Evolutionary conservation across 768 basidiomycete species (phyloP).

Genomic region (Naganishia vishniacii): DNA sequence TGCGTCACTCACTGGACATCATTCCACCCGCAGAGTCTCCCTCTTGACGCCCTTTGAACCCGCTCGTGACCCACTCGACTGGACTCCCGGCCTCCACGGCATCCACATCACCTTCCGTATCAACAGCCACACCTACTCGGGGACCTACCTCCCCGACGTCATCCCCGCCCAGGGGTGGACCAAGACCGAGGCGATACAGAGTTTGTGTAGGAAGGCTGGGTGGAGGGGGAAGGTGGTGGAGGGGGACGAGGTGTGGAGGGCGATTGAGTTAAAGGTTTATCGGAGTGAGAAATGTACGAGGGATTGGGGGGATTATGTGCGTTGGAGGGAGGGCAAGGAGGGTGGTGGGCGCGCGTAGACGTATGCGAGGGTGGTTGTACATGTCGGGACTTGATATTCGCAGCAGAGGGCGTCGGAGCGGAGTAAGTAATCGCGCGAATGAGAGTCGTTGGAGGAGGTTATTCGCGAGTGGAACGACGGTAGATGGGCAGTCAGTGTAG

Average conservation of each 20-base stretch:
- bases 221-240: constrained; percentile 48
- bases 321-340: constrained; percentile 30
- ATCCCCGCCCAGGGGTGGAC: constrained; percentile 91
- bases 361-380: too few relatives aligned
- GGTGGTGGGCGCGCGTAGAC: not conserved
- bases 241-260: constrained; percentile 40
- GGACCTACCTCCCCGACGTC: constrained; percentile 90
- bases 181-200: constrained; percentile 80
- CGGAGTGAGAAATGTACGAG: constrained; percentile 39
- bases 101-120: constrained; percentile 71
- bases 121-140: constrained; percentile 56
- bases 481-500: too few relatives aligned
- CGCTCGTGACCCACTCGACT: constrained; percentile 77
- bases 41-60: constrained; percentile 90
- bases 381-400: too few relatives aligned
- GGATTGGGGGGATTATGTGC: constrained; percentile 34
- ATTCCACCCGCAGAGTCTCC: constrained; percentile 60
- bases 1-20: not conserved
- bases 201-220: constrained; percentile 87
- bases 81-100: constrained; percentile 87
- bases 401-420: too few relatives aligned
- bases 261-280: constrained; percentile 40
- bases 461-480: too few relatives aligned
- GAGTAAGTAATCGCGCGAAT: too few relatives aligned
- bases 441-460: too few relatives aligned